Conservation (phyloP, 2,329 filamentous ascomycete species). For the Passalora sequoiae region DNA sequence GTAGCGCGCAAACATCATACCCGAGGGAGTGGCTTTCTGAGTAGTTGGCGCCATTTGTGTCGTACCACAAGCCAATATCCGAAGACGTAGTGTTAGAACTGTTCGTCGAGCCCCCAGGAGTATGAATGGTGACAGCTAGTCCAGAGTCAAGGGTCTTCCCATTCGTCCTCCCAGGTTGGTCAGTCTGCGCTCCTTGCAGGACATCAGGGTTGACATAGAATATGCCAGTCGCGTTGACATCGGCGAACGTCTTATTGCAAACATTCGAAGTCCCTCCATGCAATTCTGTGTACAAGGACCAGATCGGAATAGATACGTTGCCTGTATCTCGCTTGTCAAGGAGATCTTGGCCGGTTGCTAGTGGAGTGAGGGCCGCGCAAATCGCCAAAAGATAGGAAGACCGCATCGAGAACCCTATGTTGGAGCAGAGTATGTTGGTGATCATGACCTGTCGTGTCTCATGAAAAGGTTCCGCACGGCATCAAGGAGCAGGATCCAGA, state of each 20-base stretch:
- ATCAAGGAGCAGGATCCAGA: too few species aligned
- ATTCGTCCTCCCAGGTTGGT: conserved; percentile 8
- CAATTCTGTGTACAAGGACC: conserved; percentile 1
- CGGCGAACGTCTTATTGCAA: conserved; percentile 13
- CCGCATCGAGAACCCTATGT: too few species aligned
- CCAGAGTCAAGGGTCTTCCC: conserved; percentile 6
- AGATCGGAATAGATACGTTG: conserved; percentile 4
- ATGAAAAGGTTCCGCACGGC: too few species aligned
- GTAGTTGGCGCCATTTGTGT: conserved; percentile 15
- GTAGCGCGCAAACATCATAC: conserved; percentile 14
- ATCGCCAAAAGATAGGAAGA: too few species aligned
- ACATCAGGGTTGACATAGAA: conserved; percentile 11
- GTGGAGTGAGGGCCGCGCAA: too few species aligned
- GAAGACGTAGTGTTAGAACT: conserved; percentile 4
- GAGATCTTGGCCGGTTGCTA: too few species aligned
- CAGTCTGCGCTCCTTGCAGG: conserved; percentile 8
- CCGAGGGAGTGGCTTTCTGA: conserved; percentile 6
- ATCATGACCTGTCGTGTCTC: too few species aligned
- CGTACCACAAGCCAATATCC: conserved; percentile 10
- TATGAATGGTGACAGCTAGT: conserved; percentile 4
- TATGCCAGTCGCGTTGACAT: conserved; percentile 11
- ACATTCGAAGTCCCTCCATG: conserved; percentile 3
- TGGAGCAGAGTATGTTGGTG: too few species aligned
- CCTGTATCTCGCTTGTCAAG: too few species aligned
- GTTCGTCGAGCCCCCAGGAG: conserved; percentile 1